phyloP scores from a whole-genome alignment of 163 green algal species.

The Scenedesmus sp. region DNA sequence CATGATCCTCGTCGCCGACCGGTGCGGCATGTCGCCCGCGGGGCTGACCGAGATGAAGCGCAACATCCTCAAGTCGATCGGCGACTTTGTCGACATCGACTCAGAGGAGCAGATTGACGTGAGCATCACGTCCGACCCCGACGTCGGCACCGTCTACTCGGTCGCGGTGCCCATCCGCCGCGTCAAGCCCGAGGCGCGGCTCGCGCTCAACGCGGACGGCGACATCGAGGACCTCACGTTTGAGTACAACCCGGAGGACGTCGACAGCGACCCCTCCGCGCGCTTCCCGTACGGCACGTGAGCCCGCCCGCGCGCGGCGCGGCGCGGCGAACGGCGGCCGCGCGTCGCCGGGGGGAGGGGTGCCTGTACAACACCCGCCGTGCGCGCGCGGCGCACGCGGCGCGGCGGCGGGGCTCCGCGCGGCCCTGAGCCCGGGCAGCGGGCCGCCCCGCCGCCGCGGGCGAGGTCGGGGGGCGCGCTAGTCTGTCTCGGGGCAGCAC shows the following conservation, averaged over 20 bases:
- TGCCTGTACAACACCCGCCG: no score
- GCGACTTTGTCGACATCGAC: conserved; percentile 80
- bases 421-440: no score
- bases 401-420: no score
- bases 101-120: conserved; percentile 74
- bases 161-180: conserved; percentile 80
- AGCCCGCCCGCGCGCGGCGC: no score
- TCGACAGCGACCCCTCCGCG: conserved; percentile 66
- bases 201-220: conserved; percentile 29
- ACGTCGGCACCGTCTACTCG: conserved; percentile 83
- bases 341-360: no score
- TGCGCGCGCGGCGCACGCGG: no score
- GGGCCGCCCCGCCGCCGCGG: no score
- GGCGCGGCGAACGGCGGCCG: no score
- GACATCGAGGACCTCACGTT: conserved; percentile 35
- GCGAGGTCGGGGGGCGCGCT: no score
- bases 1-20: conserved; percentile 80
- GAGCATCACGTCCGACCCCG: conserved; percentile 71
- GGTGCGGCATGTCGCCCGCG: conserved; percentile 75
- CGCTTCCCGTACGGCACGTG: conserved; percentile 76
- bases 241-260: conserved; percentile 68
- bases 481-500: no score
- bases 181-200: conserved; percentile 70
- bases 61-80: conserved; percentile 66
- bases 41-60: conserved; percentile 78